phyloP scores from a whole-genome alignment of 2,329 filamentous ascomycete genomes.

The Plenodomus lindquistii region DNA sequence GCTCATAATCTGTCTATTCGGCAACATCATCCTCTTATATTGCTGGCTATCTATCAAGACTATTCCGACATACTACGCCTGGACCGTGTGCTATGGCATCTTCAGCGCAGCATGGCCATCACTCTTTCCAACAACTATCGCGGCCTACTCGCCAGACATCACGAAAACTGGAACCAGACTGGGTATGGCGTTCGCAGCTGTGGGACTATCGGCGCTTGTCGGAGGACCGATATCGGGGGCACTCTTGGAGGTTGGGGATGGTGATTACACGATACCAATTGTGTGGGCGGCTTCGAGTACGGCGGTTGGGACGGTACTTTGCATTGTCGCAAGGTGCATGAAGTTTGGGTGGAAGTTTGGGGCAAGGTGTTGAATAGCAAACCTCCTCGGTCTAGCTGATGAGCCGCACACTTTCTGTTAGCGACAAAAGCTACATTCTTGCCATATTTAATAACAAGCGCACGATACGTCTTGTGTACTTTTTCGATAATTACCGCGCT shows the following conservation, averaged over 20 bases:
- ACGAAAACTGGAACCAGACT: slow-evolving; percentile 50
- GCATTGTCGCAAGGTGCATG: slow-evolving; percentile 18
- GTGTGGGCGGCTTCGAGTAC: slow-evolving; percentile 27
- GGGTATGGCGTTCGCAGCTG: slow-evolving; percentile 58
- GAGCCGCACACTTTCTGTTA: too few relatives aligned
- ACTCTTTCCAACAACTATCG: slow-evolving; percentile 48
- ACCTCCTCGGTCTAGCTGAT: too few relatives aligned
- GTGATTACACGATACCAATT: slow-evolving; percentile 29
- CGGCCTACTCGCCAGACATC: slow-evolving; percentile 36
- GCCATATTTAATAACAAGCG: too few relatives aligned
- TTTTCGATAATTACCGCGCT: too few relatives aligned
- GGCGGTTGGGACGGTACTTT: slow-evolving; percentile 16
- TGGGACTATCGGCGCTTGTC: slow-evolving; percentile 54
- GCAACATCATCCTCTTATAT: slow-evolving; percentile 51
- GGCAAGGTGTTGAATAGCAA: slow-evolving; percentile 19
- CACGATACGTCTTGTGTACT: too few relatives aligned
- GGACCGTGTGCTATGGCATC: slow-evolving; percentile 67
- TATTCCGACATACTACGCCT: slow-evolving; percentile 61
- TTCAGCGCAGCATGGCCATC: slow-evolving; percentile 51
- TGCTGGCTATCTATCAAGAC: slow-evolving; percentile 63
- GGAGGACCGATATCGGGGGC: slow-evolving; percentile 59
- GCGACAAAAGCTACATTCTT: too few relatives aligned
- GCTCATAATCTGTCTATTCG: slow-evolving; percentile 56
- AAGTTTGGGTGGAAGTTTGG: slow-evolving; percentile 30
- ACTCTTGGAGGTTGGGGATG: slow-evolving; percentile 50